phyloP scores from a whole-genome alignment of 2,329 filamentous ascomycete genomes.

The Pseudogymnoascus sp. region DNA sequence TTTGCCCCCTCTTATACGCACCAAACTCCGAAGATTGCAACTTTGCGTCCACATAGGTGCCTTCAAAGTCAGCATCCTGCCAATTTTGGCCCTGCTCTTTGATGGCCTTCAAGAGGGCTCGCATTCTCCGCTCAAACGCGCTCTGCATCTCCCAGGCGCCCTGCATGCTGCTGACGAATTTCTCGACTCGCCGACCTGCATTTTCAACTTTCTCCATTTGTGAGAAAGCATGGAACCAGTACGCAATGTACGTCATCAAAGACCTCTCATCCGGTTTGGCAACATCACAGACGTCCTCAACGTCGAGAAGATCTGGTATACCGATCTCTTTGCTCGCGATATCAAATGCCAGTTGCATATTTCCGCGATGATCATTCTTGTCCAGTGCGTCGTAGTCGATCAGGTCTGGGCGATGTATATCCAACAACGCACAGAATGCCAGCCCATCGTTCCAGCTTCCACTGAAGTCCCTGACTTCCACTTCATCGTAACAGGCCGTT shows the following conservation, averaged over 20 bases:
- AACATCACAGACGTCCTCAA: conserved; percentile 96
- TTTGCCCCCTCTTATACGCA: conserved; percentile 81
- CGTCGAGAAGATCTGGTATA: conserved; percentile 89
- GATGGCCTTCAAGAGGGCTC: conserved; percentile 68
- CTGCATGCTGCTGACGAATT: conserved; percentile 98
- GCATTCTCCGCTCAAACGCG: conserved; percentile 86
- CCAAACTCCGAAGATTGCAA: conserved; percentile 74
- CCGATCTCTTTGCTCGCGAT: conserved; percentile 94
- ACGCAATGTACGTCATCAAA: conserved; percentile 98
- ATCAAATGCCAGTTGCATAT: conserved; percentile 97
- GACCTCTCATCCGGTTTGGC: conserved; percentile 91
- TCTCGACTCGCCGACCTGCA: conserved; percentile 89
- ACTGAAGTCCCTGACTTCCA: conserved; percentile 92
- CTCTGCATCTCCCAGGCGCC: conserved; percentile 99
- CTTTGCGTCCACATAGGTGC: conserved; percentile 89
- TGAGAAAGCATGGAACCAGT: conserved; percentile 99
- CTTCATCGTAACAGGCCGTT: conserved; percentile 95
- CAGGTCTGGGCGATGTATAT: conserved; percentile 93
- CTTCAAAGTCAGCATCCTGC: conserved; percentile 75
- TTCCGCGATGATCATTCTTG: conserved; percentile 87
- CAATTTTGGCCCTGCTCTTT: conserved; percentile 64
- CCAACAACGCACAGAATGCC: conserved; percentile 89
- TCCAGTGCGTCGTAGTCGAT: conserved; percentile 95
- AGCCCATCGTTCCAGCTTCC: conserved; percentile 95
- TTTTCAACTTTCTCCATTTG: conserved; percentile 99